Conservation (phyloP, 1,139 yeast genomes). For the Spathaspora jeffriesii region DNA sequence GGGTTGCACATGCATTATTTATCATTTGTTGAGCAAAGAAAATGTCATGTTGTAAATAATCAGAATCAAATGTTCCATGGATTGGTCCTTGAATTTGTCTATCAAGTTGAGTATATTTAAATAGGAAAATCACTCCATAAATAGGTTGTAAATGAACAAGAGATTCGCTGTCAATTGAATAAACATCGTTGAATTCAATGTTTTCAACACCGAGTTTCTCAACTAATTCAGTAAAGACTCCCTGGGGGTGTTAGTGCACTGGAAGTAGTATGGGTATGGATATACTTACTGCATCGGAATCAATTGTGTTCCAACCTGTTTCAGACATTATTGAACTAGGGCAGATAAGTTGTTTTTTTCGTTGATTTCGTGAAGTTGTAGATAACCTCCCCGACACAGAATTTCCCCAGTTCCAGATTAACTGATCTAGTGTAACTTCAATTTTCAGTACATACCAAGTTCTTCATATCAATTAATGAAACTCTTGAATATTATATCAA, state of each 20-base stretch:
- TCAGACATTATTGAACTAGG: slow-evolving; percentile 10
- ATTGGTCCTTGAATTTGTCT: slow-evolving; percentile 32
- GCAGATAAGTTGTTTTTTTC: not conserved
- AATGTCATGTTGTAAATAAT: slow-evolving; percentile 35
- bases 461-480: too few relatives aligned
- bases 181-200: slow-evolving; percentile 62
- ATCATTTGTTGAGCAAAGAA: slow-evolving; percentile 70
- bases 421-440: too few relatives aligned
- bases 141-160: slow-evolving; percentile 43
- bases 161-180: slow-evolving; percentile 52
- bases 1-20: slow-evolving; percentile 79
- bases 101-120: slow-evolving; percentile 55
- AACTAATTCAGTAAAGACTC: slow-evolving; percentile 68
- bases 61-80: slow-evolving; percentile 46
- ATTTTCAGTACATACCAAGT: too few relatives aligned
- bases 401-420: too few relatives aligned
- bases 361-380: too few relatives aligned
- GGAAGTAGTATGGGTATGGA: not conserved
- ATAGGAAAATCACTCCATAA: slow-evolving; percentile 64
- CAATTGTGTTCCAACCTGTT: slow-evolving; percentile 67
- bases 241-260: slow-evolving; percentile 28
- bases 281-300: slow-evolving; percentile 60
- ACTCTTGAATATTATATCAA: too few relatives aligned
- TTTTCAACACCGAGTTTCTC: slow-evolving; percentile 57
- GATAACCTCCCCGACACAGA: not conserved